Conservation (phyloP, 1,284 basidiomycete genomes). For the Rhodotorula sp. region DNA sequence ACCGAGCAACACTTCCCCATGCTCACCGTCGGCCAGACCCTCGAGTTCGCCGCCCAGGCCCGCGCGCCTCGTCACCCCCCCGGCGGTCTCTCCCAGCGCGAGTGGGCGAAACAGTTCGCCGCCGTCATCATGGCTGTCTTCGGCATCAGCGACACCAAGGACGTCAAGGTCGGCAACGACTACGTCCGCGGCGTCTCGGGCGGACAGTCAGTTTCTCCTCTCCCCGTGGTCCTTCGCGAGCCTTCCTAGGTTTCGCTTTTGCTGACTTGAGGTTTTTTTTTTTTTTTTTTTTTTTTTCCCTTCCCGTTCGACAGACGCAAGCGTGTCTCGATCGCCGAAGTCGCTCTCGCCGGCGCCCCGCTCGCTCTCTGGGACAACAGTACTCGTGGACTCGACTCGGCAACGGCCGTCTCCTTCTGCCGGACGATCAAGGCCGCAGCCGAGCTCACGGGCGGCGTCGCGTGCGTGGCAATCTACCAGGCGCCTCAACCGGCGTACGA, state of each 20-base stretch:
- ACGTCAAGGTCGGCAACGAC: constrained; percentile 58
- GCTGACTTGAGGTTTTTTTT: neutral
- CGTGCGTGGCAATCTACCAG: constrained; percentile 55
- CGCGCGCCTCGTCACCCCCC: constrained; percentile 10
- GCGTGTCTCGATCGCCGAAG: constrained; percentile 60
- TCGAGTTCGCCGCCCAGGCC: constrained; percentile 52
- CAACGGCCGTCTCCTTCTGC: constrained; percentile 59
- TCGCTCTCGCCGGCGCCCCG: constrained; percentile 50
- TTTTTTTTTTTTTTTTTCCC: too few relatives aligned
- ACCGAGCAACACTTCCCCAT: constrained; percentile 62
- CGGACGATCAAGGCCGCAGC: constrained; percentile 49
- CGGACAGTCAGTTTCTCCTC: constrained; percentile 46
- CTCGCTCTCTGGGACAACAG: constrained; percentile 51
- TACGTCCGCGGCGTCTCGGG: constrained; percentile 61
- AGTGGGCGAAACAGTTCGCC: constrained; percentile 24
- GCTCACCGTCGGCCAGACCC: constrained; percentile 59
- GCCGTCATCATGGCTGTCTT: constrained; percentile 41
- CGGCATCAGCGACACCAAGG: constrained; percentile 54
- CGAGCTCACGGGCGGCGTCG: constrained; percentile 41
- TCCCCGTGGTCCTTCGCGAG: constrained; percentile 2
- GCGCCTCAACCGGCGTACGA: constrained; percentile 60
- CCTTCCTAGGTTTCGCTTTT: constrained; percentile 9
- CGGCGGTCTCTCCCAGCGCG: constrained; percentile 18
- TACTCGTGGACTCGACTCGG: constrained; percentile 68
- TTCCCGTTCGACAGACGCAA: constrained; percentile 53